These are phyloP conservation scores for Neurospora sp. DNA, from an alignment of 495 filamentous ascomycete genomes.

Conservation along the genomic window DNA sequence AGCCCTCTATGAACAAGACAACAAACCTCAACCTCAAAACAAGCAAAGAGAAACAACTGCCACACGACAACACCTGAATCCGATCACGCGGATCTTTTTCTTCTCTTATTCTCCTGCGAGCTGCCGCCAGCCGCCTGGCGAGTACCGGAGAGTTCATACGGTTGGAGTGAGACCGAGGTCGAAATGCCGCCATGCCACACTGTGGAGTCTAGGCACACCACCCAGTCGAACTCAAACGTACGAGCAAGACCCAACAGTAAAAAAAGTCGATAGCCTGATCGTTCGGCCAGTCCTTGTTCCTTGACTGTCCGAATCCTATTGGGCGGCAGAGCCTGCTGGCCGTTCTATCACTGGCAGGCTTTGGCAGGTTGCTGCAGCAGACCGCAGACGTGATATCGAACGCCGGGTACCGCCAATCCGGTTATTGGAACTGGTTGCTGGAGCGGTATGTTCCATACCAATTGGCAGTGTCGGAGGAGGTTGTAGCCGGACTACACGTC, in stretches of 20 bases:
- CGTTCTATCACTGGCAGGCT: not conserved
- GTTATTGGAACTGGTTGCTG: not conserved
- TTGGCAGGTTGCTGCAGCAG: not conserved
- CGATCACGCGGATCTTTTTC: not conserved
- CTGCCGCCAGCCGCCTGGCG: not conserved
- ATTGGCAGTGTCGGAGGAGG: not conserved
- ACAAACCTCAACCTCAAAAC: not conserved
- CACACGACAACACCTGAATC: not conserved
- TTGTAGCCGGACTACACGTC: not conserved
- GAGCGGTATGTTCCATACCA: not conserved
- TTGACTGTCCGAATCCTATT: no score
- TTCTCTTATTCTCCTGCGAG: not conserved
- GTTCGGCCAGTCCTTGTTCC: no score
- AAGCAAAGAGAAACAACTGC: not conserved
- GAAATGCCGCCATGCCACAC: not conserved
- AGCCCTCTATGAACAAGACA: not conserved
- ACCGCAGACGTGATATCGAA: not conserved
- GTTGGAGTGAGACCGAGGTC: not conserved
- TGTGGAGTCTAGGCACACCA: not conserved
- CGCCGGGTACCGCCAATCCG: not conserved
- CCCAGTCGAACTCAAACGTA: no score
- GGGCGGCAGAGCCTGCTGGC: not conserved
- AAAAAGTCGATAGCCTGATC: no score
- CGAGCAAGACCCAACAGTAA: no score
- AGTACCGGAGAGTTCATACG: not conserved